Evolutionary conservation across 768 basidiomycete species (phyloP).

Genomic region (Hysterangium stoloniferum): DNA sequence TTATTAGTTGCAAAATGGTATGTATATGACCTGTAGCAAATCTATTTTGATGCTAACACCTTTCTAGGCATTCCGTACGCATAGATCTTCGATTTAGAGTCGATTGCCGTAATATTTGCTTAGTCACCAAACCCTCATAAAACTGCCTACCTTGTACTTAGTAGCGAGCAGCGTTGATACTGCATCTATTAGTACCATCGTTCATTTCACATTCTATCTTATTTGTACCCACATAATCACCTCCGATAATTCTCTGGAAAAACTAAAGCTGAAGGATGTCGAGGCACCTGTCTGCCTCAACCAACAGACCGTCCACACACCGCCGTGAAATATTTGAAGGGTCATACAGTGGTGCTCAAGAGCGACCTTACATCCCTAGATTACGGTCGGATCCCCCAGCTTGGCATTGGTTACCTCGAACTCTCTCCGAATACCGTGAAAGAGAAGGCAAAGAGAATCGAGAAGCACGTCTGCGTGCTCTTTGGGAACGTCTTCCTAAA

Average conservation of each 20-base stretch:
- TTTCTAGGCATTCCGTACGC: conserved; percentile 9
- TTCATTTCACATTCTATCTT: no score
- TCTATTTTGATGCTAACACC: not conserved
- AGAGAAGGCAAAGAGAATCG: conserved; percentile 57
- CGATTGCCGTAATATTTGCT: no score
- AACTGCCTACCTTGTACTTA: no score
- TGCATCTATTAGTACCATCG: no score
- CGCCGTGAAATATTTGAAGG: conserved; percentile 48
- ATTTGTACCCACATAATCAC: no score
- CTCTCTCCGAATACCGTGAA: conserved; percentile 54
- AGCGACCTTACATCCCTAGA: conserved; percentile 50
- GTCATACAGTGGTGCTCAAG: conserved; percentile 42
- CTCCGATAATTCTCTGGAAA: no score
- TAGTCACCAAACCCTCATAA: no score
- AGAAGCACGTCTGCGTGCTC: conserved; percentile 47
- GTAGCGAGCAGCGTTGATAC: no score
- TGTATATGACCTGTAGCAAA: conserved; percentile 9
- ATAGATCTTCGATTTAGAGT: no score
- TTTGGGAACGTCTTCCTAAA: conserved; percentile 55
- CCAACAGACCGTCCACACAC: conserved; percentile 20
- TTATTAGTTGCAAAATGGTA: conserved; percentile 41
- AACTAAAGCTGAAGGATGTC: no score
- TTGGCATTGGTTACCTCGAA: conserved; percentile 35
- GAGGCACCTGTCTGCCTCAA: not conserved
- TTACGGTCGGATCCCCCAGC: conserved; percentile 46